Conservation (phyloP, 306 rosid species). For the Castanopsis chinensis region DNA sequence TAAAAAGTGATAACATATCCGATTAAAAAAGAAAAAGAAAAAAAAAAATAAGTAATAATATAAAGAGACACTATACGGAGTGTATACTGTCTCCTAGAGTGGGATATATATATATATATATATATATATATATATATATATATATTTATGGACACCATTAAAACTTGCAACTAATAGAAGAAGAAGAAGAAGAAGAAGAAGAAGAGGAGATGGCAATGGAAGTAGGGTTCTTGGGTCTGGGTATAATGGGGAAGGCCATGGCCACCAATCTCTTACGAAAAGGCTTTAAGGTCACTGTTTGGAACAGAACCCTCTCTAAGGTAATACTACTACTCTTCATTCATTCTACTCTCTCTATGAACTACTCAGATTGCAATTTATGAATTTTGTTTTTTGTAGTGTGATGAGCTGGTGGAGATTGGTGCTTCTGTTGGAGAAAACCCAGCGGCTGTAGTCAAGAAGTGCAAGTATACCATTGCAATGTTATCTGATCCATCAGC, state of each 20-base stretch:
- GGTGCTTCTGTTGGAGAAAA: slow-evolving; percentile 74
- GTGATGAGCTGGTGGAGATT: slow-evolving; percentile 59
- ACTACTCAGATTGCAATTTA: no score
- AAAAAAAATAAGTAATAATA: no score
- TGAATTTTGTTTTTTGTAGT: slow-evolving; percentile 31
- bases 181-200: background rate
- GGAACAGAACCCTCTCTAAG: slow-evolving; percentile 88
- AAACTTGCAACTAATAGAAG: no score
- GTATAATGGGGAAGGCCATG: slow-evolving; percentile 94
- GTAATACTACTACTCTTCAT: slow-evolving; percentile 14
- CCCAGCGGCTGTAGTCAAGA: slow-evolving; percentile 75
- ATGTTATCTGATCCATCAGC: slow-evolving; percentile 83
- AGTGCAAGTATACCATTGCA: slow-evolving; percentile 75
- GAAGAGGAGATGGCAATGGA: slow-evolving; percentile 39
- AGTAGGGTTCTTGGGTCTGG: slow-evolving; percentile 77
- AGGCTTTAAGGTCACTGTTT: slow-evolving; percentile 78
- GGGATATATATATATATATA: no score
- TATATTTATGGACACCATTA: no score
- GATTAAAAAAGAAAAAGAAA: no score
- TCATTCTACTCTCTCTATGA: no score
- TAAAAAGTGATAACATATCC: no score
- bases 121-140: no score
- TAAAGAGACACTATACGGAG: no score
- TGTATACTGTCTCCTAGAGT: no score
- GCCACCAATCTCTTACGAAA: slow-evolving; percentile 54